Evolutionary conservation across 1,284 basidiomycete genomes (phyloP).

Genomic region (Schizopora paradoxa): DNA sequence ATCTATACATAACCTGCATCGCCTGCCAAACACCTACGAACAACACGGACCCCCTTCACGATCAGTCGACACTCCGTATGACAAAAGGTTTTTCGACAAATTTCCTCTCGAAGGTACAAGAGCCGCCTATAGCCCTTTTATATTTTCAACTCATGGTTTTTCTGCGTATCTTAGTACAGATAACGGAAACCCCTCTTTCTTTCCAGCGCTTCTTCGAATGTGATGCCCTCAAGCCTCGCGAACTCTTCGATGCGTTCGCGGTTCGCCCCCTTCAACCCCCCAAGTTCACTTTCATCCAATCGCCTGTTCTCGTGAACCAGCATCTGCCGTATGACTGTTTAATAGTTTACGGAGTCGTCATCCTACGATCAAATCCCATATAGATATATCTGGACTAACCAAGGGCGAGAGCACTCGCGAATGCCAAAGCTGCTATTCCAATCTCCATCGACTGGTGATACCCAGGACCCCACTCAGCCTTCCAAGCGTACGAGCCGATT

Average conservation of each 20-base stretch:
- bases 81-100: too few relatives aligned
- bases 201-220: slow-evolving; percentile 33
- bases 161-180: slow-evolving; percentile 34
- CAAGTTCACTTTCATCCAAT: slow-evolving; percentile 32
- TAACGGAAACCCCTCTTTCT: slow-evolving; percentile 39
- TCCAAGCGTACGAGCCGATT: slow-evolving; percentile 36
- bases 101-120: too few relatives aligned
- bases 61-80: background rate
- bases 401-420: slow-evolving; percentile 27
- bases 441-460: slow-evolving; percentile 37
- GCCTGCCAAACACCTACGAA: too few relatives aligned
- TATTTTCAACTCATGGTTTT: background rate
- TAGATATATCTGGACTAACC: slow-evolving; percentile 22
- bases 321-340: slow-evolving; percentile 34
- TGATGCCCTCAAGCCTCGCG: slow-evolving; percentile 33
- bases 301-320: slow-evolving; percentile 32
- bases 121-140: too few relatives aligned
- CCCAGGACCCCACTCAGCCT: slow-evolving; percentile 33
- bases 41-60: background rate
- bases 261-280: slow-evolving; percentile 27
- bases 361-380: slow-evolving; percentile 9
- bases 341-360: background rate
- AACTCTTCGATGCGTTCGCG: slow-evolving; percentile 34
- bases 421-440: slow-evolving; percentile 27
- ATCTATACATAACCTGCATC: too few relatives aligned